Evolutionary conservation across 2,329 filamentous ascomycete species (phyloP).

Genomic region (Fusarium chuoi): DNA sequence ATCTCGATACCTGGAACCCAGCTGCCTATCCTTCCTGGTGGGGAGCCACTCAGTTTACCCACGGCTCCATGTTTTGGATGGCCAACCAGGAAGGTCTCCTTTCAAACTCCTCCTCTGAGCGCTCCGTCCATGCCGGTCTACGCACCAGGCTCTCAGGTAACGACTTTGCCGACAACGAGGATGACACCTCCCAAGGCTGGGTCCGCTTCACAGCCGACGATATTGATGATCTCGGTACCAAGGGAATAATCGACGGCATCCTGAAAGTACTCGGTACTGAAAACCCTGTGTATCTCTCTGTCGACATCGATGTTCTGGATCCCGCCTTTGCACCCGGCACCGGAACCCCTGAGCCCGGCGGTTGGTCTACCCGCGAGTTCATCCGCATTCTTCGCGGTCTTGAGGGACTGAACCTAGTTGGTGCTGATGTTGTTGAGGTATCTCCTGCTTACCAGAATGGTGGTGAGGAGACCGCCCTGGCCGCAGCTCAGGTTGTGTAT

Average conservation of each 20-base stretch:
- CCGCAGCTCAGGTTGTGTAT: constrained; percentile 84
- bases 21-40: constrained; percentile 82
- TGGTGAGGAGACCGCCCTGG: constrained; percentile 84
- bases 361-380: constrained; percentile 90
- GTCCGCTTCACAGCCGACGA: constrained; percentile 82
- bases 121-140: constrained; percentile 83
- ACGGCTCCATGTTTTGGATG: constrained; percentile 93
- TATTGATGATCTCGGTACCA: constrained; percentile 82
- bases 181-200: constrained; percentile 81
- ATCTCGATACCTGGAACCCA: constrained; percentile 89
- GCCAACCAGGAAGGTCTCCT: constrained; percentile 84
- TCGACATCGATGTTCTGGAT: constrained; percentile 88
- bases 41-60: constrained; percentile 75
- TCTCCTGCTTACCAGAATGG: constrained; percentile 84
- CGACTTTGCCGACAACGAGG: constrained; percentile 74
- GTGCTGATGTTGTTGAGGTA: constrained; percentile 88
- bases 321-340: constrained; percentile 76
- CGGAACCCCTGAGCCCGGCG: constrained; percentile 89
- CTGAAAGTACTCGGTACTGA: constrained; percentile 77
- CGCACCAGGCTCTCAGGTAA: constrained; percentile 77
- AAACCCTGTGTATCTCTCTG: constrained; percentile 81
- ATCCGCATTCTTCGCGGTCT: constrained; percentile 85
- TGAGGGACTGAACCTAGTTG: constrained; percentile 85
- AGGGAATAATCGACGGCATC: constrained; percentile 77
- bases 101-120: constrained; percentile 73